Conservation (phyloP, 1,284 basidiomycete species). For the Boletus sp. region DNA sequence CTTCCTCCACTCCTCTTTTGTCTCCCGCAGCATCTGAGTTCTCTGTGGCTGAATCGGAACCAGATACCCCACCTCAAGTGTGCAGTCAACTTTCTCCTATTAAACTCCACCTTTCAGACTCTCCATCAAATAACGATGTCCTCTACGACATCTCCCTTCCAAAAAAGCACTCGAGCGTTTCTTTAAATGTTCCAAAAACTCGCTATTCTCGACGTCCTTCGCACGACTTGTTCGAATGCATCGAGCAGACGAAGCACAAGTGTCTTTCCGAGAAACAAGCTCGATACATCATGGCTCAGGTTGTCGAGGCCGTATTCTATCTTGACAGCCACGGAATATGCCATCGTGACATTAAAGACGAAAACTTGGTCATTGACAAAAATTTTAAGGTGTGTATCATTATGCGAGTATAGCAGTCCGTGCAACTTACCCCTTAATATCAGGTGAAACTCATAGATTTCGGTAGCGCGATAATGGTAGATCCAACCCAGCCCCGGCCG, state of each 20-base stretch:
- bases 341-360: constrained; percentile 93
- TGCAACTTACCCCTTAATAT: constrained; percentile 5
- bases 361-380: constrained; percentile 83
- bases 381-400: constrained; percentile 53
- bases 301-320: constrained; percentile 82
- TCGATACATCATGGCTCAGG: constrained; percentile 80
- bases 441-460: constrained; percentile 94
- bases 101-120: constrained; percentile 22
- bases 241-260: constrained; percentile 79
- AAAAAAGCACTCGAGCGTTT: constrained; percentile 12
- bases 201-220: constrained; percentile 71
- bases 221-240: constrained; percentile 91
- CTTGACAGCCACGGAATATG: constrained; percentile 74
- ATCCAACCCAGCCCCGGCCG: constrained; percentile 61
- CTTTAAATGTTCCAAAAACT: constrained; percentile 36
- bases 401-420: not conserved
- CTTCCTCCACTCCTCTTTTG: constrained; percentile 50
- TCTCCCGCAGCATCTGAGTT: constrained; percentile 52
- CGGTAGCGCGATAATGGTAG: constrained; percentile 78
- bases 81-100: constrained; percentile 24
- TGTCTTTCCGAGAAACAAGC: constrained; percentile 77
- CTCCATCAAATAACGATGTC: constrained; percentile 10
- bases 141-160: constrained; percentile 10
- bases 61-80: constrained; percentile 40
- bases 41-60: constrained; percentile 42